phyloP scores from a whole-genome alignment of 2,329 filamentous ascomycete genomes.

The Xylaria sp. region DNA sequence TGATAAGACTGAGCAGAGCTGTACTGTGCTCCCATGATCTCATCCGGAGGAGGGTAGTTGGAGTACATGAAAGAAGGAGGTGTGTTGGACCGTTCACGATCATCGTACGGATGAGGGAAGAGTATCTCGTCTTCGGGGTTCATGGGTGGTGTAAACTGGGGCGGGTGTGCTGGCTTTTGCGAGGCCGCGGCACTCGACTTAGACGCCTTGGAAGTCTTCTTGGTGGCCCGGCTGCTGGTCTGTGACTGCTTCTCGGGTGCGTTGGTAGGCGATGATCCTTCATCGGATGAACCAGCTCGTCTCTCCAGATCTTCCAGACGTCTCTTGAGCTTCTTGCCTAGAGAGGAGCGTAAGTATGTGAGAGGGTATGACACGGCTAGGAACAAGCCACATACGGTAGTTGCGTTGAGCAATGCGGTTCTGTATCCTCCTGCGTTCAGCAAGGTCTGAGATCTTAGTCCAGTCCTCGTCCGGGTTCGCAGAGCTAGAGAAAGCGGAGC shows the following conservation, averaged over 20 bases:
- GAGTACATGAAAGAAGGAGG: slow-evolving; percentile 77
- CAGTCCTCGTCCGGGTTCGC: slow-evolving; percentile 98
- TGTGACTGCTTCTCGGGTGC: slow-evolving; percentile 54
- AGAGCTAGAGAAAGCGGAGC: slow-evolving; percentile 93
- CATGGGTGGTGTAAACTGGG: slow-evolving; percentile 71
- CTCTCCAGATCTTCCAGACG: slow-evolving; percentile 86
- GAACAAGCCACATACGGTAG: slow-evolving; percentile 74
- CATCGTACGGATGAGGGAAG: slow-evolving; percentile 69
- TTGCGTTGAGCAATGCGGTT: slow-evolving; percentile 98
- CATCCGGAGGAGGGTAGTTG: slow-evolving; percentile 73
- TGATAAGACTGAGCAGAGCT: slow-evolving; percentile 64
- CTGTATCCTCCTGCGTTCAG: slow-evolving; percentile 92
- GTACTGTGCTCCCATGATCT: slow-evolving; percentile 70
- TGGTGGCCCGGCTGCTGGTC: slow-evolving; percentile 49
- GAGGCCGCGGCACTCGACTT: slow-evolving; percentile 44
- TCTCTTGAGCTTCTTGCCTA: slow-evolving; percentile 93
- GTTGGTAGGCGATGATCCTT: slow-evolving; percentile 47
- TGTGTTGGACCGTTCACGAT: slow-evolving; percentile 75
- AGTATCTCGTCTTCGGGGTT: slow-evolving; percentile 71
- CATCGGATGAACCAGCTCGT: slow-evolving; percentile 70
- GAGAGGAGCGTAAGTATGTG: slow-evolving; percentile 32
- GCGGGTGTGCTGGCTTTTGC: slow-evolving; percentile 57
- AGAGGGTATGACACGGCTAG: not conserved
- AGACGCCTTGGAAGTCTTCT: slow-evolving; percentile 60
- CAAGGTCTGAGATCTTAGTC: slow-evolving; percentile 98